Evolutionary conservation across 23 red algal species (phyloP), one percentile per base, ranked within the genome.

Genomic region (Gracilaria vermiculophylla): DNA sequence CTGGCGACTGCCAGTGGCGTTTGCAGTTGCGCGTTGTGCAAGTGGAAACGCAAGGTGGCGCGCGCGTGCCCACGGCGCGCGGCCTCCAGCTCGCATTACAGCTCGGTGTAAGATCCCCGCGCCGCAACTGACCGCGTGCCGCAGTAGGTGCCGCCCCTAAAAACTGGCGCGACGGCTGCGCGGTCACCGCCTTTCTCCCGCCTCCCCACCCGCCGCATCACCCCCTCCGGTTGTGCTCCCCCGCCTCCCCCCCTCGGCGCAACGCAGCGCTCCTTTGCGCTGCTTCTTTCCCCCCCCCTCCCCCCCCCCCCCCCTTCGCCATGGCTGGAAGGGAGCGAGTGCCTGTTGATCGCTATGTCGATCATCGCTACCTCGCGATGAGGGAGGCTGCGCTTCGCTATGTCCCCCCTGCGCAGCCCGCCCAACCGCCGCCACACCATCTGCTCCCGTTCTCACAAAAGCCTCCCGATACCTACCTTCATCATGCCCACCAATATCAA

Each of bases 271-370:
- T 70, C 64, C 41, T 45, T 21, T 3, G 8, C 64, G 14, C 64
- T 29, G 7, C 55, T 23, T 24, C 55, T 23, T 31, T 23, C 55
- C 5, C 24, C 2, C 40, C 70, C 5, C 21, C 9, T 1, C 70
- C 4, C 35, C 37, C 7, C 14, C 28, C 8, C 39, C 41, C 19
- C 43, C 1, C 39, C 43, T 52, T 35, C 52, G 37, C 20, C 2
- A 54, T 80, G 76, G 52, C 36, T 24, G 76, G 52, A 0, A n/a
- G 36, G 7, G 55, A 41, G 67, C 67, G 39, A 10, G 42, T 73
- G 20, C 67, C 67, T 32, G 8, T 42, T 73, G 67, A 73, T 42
- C 67, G 67, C 67, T 73, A 64, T 28, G 58, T 73, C 39, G 36
- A 73, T 48, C 67, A 48, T 47, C 42, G 67, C 20, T 73, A 73